These are phyloP conservation scores for Aspergillus pseudoglaucus DNA, from an alignment of 2,329 filamentous ascomycete species.

Conservation along the genomic window DNA sequence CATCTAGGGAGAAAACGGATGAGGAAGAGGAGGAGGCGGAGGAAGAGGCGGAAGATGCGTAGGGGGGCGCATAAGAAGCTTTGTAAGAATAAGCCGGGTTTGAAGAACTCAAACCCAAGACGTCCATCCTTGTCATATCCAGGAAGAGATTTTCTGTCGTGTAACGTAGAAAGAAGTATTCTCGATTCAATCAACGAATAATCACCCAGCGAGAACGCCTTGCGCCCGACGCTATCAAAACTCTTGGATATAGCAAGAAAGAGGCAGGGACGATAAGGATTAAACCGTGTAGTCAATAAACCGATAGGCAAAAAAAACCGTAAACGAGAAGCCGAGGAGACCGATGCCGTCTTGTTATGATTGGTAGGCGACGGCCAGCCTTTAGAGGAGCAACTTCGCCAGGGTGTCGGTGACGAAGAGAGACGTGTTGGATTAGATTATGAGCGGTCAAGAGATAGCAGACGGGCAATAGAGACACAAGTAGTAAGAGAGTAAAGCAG, in stretches of 20 bases:
- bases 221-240: conserved; percentile 4
- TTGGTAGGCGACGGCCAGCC: conserved; percentile 26
- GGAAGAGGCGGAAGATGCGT: conserved; percentile 64
- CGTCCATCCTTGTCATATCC: conserved; percentile 41
- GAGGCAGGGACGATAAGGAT: conserved; percentile 11
- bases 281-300: conserved; percentile 20
- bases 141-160: conserved; percentile 18
- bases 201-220: conserved; percentile 1
- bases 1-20: conserved; percentile 69
- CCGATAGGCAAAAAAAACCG: conserved; percentile 27
- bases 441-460: conserved; percentile 2
- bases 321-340: conserved; percentile 24
- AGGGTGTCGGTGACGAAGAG: conserved; percentile 13
- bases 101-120: conserved; percentile 36
- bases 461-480: conserved; percentile 1
- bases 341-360: conserved; percentile 22
- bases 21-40: conserved; percentile 69
- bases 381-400: conserved; percentile 19
- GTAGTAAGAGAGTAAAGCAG: conserved; percentile 2
- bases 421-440: background rate
- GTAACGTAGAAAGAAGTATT: conserved; percentile 10
- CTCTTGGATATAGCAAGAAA: conserved; percentile 9
- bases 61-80: conserved; percentile 47
- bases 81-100: conserved; percentile 31
- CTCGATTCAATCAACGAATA: background rate